A percentile compares a stretch with the other conserved stretches of the same genome.
phyloP scores from a whole-genome alignment of 164 flowering plant genomes.

The Saururus chinensis region DNA sequence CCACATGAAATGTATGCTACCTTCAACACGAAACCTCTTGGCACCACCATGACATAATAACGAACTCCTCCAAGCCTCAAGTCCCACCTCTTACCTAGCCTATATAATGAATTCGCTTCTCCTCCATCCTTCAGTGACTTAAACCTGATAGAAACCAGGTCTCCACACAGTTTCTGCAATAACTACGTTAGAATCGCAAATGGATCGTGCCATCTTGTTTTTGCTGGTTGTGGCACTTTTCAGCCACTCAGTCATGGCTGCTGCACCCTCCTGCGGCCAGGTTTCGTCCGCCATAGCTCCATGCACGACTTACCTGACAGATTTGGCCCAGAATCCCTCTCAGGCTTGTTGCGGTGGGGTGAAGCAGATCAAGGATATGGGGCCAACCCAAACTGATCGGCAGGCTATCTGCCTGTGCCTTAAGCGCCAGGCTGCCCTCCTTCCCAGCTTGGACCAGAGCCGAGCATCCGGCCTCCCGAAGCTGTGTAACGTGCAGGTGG shows the following conservation, averaged over 20 bases:
- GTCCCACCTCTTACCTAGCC: neutral
- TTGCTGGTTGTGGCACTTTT: constrained; percentile 5
- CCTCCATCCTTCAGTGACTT: neutral
- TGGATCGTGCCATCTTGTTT: constrained; percentile 1
- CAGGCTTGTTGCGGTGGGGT: constrained; percentile 24
- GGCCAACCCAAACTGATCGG: constrained; percentile 5
- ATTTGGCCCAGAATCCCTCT: constrained; percentile 10
- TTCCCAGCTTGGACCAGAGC: neutral
- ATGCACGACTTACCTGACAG: constrained; percentile 19
- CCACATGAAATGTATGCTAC: neutral
- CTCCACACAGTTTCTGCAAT: neutral
- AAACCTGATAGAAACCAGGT: neutral
- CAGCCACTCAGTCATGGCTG: constrained; percentile 4
- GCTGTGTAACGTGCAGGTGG: constrained; percentile 1
- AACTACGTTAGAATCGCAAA: neutral
- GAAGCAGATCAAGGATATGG: neutral
- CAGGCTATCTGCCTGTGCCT: constrained; percentile 22
- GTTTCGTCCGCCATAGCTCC: constrained; percentile 8
- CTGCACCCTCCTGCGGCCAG: neutral
- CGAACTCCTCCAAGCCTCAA: no score
- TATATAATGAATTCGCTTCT: no score
- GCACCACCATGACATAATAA: no score
- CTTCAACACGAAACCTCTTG: neutral
- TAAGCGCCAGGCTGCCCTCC: neutral
- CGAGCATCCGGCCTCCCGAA: constrained; percentile 1